A percentile compares a stretch with the other conserved stretches of the same genome.
These are phyloP conservation scores for Stramenopiles sp. DNA, from an alignment of 352 stramenopile genomes.

Conservation along the genomic window DNA sequence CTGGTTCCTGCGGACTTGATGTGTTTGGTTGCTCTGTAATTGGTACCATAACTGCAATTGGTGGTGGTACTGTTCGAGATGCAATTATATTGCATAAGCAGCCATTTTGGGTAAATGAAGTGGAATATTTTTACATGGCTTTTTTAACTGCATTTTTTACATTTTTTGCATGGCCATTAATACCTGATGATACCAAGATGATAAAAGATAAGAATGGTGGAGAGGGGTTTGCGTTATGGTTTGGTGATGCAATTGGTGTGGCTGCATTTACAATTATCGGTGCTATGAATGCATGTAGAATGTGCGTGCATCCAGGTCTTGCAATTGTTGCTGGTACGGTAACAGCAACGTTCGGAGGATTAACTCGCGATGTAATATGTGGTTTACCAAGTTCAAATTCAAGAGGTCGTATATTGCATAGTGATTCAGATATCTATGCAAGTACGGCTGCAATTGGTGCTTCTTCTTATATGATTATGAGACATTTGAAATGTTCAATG, in stretches of 20 bases:
- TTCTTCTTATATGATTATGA: slow-evolving; percentile 19
- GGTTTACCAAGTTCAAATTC: slow-evolving; percentile 17
- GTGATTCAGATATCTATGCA: slow-evolving; percentile 26
- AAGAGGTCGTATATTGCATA: slow-evolving; percentile 29
- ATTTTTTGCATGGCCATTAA: slow-evolving; percentile 23
- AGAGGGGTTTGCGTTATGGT: slow-evolving; percentile 15
- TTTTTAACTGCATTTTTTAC: slow-evolving; percentile 12
- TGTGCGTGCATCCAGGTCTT: slow-evolving; percentile 21
- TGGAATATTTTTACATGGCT: slow-evolving; percentile 26
- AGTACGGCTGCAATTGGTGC: slow-evolving; percentile 22
- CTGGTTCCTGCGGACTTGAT: slow-evolving; percentile 23
- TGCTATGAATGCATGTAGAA: slow-evolving; percentile 25
- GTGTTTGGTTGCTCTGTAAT: slow-evolving; percentile 26
- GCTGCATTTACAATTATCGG: slow-evolving; percentile 29
- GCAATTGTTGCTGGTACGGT: slow-evolving; percentile 26
- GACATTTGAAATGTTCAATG: too few relatives aligned
- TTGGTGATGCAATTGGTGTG: slow-evolving; percentile 26
- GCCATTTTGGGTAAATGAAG: slow-evolving; percentile 29
- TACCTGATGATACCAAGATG: slow-evolving; percentile 15
- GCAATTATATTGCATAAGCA: slow-evolving; percentile 26
- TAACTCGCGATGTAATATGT: slow-evolving; percentile 20
- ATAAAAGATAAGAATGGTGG: slow-evolving; percentile 17
- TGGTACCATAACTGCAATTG: slow-evolving; percentile 25
- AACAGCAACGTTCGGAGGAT: slow-evolving; percentile 27
- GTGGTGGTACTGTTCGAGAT: slow-evolving; percentile 26